Percentiles rank a stretch among this genome's conserved stretches.
These are phyloP conservation scores for Raffaelea arxii DNA, from an alignment of 2,329 filamentous ascomycete genomes.

Conservation along the genomic window DNA sequence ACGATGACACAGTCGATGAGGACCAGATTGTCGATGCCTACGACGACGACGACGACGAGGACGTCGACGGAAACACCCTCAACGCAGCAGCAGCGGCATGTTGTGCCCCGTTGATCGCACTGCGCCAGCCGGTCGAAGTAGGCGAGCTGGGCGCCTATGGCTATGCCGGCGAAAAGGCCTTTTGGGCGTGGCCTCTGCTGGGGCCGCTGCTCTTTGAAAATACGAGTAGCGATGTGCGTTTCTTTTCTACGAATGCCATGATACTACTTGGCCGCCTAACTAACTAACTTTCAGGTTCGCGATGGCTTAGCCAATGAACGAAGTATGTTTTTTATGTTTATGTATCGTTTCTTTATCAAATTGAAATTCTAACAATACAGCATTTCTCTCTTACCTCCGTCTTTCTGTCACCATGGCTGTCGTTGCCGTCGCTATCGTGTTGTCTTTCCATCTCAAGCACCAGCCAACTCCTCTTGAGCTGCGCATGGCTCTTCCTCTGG, in stretches of 20 bases:
- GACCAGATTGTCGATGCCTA: no score
- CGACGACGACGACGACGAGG: neutral
- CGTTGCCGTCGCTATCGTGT: constrained; percentile 78
- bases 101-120: constrained; percentile 27
- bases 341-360: neutral
- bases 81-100: constrained; percentile 14
- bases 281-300: constrained; percentile 23
- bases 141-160: constrained; percentile 22
- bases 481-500: constrained; percentile 72
- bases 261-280: no score
- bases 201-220: constrained; percentile 67
- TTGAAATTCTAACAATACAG: constrained; percentile 20
- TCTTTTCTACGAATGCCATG: no score
- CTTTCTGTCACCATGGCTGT: constrained; percentile 85
- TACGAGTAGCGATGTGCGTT: constrained; percentile 54
- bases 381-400: constrained; percentile 84
- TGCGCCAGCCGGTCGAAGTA: constrained; percentile 35
- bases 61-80: neutral
- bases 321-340: constrained; percentile 32
- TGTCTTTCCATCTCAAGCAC: constrained; percentile 83
- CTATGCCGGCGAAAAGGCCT: constrained; percentile 28
- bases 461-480: constrained; percentile 62
- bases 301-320: constrained; percentile 75
- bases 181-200: constrained; percentile 52
- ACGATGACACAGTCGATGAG: no score